Base-by-base conservation (phyloP, 495 filamentous ascomycete genomes). In the Eremomyces bilateralis region DNA sequence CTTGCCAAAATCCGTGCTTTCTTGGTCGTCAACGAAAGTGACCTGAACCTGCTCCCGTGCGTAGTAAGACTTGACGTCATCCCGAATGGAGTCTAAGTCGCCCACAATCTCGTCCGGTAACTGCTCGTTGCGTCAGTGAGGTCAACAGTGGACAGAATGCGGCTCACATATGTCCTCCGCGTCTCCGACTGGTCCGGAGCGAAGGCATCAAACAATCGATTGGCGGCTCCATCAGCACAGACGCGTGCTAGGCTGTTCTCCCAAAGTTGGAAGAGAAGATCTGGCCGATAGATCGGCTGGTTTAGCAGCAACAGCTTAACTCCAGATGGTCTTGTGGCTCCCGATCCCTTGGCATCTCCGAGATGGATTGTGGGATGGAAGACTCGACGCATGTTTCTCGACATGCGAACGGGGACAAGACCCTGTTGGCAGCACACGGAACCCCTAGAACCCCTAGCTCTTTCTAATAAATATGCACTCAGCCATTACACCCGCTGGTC, bases 211-310 rank as follows among this genome's bases (percentile, higher is more conserved):
- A 74, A 69, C 21, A 92, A 61, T 10, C 64, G 61, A 53, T 97
- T 94, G 29, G 83, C 82, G 17, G 80, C 88, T 22, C 88, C 88
- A 59, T 97, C 88, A 18, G 81, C 88, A 42, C 78, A 88, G 33
- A 93, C 37, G 15, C 42, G 38, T 27, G 45, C 52, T 10, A 34
- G 21, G 5, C 47, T 35, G 31, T 53, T 44, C 19, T 37, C 17
- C 46, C 54, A 53, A 6, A 58, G 43, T 21, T 40, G 36, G 8
- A 36, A 6, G 31, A 56, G 43, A 12, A 46, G 41, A 17, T 39
- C 40, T 28, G 43, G 42, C 18, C 40, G 40, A 4, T 40, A 11
- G 29, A 58, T 48, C 17, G 54, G 53, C 25, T 54, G 53, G 39
- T 58, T 58, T 24, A 58, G 41, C 16, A 58, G n/a, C n/a, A n/a